Evolutionary conservation across 305 asterid genomes (phyloP), one percentile per base, ranked within the genome.

Genomic region (Andrographis paniculata): DNA sequence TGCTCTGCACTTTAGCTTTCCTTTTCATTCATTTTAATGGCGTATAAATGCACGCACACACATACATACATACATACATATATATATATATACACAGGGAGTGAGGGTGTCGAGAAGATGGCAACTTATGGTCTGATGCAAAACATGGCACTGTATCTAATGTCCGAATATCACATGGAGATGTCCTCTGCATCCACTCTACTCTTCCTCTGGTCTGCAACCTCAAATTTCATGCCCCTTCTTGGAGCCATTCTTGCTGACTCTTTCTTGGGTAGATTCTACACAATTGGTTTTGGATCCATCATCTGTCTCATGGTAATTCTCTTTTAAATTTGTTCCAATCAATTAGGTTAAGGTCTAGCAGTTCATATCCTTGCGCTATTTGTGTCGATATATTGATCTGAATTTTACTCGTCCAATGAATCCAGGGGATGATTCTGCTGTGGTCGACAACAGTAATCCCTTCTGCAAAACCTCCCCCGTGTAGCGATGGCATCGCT

Each of bases 361-460:
- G n/a, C 4, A 5, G 7, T 43, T 14, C 18, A 17, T 4, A 17
- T 5, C 2, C 6, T 24, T 8, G 4, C 4, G 8, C 30, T 24
- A 8, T 24, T 24, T 4, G 8, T 24, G 30, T 24, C 8, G 30
- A 24, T 24, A 3, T n/a, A n/a, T n/a, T n/a, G n/a, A n/a, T n/a
- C n/a, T n/a, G n/a, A n/a, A n/a, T n/a, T n/a, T n/a, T n/a, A n/a
- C n/a, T n/a, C n/a, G n/a, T n/a, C n/a, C 22, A 15, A 38, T 20
- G 45, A 24, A 24, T n/a, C n/a, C n/a, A 89, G 95, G 98, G 98
- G 24, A 59, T 69, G 65, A 42, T 63, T 64, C 48, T 76, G 21
- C 59, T 85, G n/a, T 89, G 94, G 94, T 64, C 71, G 23, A 89
- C 96, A 5, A 45, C 94, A 2, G 39, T 78, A 35, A 50, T 82